Evolutionary conservation across 768 basidiomycete species (phyloP), one percentile per base, ranked within the genome.

Genomic region (Gymnopilus dilepis): DNA sequence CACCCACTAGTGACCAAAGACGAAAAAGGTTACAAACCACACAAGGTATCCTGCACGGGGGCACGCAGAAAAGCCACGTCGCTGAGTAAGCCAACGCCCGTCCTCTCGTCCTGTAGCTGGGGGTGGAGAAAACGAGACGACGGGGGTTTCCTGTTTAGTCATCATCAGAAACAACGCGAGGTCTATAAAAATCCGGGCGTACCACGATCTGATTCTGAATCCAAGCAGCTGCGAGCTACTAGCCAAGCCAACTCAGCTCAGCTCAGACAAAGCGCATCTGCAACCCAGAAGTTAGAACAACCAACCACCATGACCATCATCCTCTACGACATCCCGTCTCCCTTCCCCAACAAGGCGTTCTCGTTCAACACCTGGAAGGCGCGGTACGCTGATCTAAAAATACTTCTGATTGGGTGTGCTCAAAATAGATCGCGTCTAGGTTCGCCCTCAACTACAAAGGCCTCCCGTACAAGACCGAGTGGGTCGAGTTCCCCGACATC

Each of bases 401-500:
- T 50, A 31, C 9, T 28, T 19, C 19, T n/a, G 4, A 15, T 8
- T 6, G 4, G n/a, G 28, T n/a, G n/a, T n/a, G 28, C 47, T 50
- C n/a, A 50, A 15, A 11, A 31, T n/a, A 19, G 24, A 47, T 0
- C 45, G 19, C 13, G 40, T 11, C 41, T 3, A 31, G 28, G 47
- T 50, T 50, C 47, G 28, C 47, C 17, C 67, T 79, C 45, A 78
- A 77, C 61, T 74, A 70, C 67, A 77, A 76, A 67, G 70, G 70
- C 4, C 60, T 77, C 26, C 65, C 78, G 1, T 80, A 81, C 71
- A 78, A 75, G 65, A 84, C 84, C 2, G 75, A 78, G 45, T 83
- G 80, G 66, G 68, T 85, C 52, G 84, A 85, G 55, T 82, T 77
- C 61, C 80, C 80, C 2, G 82, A 86, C 56, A 80, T 87, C 54